Base-by-base conservation (phyloP, 495 filamentous ascomycete genomes). In the Talaromyces trachyspermus region DNA sequence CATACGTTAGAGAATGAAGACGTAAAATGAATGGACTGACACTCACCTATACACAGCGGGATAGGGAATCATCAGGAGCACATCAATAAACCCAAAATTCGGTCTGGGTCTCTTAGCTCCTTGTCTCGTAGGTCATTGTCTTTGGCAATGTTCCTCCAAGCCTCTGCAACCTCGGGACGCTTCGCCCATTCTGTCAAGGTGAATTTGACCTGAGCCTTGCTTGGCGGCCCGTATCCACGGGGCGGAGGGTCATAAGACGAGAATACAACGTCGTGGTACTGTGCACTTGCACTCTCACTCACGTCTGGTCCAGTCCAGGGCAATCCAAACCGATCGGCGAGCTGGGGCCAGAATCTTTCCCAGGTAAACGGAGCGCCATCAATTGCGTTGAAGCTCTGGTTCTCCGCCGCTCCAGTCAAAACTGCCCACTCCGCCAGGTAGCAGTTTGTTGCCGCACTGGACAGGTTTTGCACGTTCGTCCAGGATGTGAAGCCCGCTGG, bases 341-440 rank as follows among this genome's bases (percentile, higher is more conserved):
- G 50, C 48, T 58, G 56, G 8, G 66, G 66, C 71, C 72, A 77
- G 46, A 73, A 58, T 14, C 59, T 48, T 5, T 63, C 65, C 63
- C 68, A 73, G 4, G 62, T 64, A 29, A 75, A 72, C 7, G 59
- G 49, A 30, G 51, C 55, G 11, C 63, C 63, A 48, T 79, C 70
- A 11, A 58, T 49, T 15, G 65, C 58, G 52, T 76, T 77, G 53
- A 77, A 71, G 15, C 60, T 64, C 52, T 77, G 52, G 23, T 72
- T 63, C 41, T 46, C 58, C 4, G 65, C 61, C 1, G 38, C 43
- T 0, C 48, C 54, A 0, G 54, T 63, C 33, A 79, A 54, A 10
- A 66, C 74, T 0, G 66, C 60, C 75, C 74, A 81, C 55, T 78
- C 75, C 26, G 63, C 64, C 39, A 74, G 62, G 45, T 72, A 73